Evolutionary conservation across 257 asterid species (phyloP).

Genomic region (Nicotiana sylvestris): DNA sequence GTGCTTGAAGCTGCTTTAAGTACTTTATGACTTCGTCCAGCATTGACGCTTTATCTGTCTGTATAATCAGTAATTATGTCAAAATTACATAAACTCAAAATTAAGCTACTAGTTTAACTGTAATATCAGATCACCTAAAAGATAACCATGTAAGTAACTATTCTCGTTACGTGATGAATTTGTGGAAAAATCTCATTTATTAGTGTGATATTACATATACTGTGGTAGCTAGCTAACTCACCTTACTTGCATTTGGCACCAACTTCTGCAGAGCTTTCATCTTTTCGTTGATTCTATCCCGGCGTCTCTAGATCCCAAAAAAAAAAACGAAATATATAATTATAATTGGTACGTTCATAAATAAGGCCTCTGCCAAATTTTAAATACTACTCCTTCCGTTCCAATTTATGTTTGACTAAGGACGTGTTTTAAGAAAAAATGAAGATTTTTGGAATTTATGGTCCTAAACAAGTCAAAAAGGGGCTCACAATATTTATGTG

Average conservation of each 20-base stretch:
- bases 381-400: too few species aligned
- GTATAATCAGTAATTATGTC: background rate
- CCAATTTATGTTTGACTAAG: too few species aligned
- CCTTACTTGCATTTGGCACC: constrained; percentile 83
- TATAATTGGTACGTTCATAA: background rate
- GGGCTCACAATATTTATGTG: too few species aligned
- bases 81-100: background rate
- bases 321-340: background rate
- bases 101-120: background rate
- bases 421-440: too few species aligned
- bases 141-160: too few species aligned
- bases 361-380: background rate
- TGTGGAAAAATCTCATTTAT: too few species aligned
- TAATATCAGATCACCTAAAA: too few species aligned
- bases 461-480: too few species aligned
- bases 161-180: too few species aligned
- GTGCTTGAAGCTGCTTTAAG: constrained; percentile 63
- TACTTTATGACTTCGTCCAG: constrained; percentile 66
- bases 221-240: background rate
- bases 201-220: too few species aligned
- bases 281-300: constrained; percentile 71
- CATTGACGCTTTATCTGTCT: constrained; percentile 83
- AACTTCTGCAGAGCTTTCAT: constrained; percentile 72
- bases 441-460: too few species aligned
- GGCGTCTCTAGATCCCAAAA: constrained; percentile 40